Conservation (phyloP, 2,329 filamentous ascomycete genomes). For the Grosmannia penicillata region DNA sequence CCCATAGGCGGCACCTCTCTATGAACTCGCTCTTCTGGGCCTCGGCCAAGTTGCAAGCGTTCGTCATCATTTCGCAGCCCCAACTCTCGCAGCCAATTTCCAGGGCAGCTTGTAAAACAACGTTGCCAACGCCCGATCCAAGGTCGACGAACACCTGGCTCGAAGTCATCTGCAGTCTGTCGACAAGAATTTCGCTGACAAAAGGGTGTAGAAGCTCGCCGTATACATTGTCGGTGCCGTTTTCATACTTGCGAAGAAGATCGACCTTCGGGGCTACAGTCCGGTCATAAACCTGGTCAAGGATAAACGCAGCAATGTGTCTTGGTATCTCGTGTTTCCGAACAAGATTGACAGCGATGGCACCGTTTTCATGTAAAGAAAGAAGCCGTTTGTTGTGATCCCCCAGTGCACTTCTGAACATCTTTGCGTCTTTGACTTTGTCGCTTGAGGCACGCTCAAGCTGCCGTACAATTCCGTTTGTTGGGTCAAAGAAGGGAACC, state of each 20-base stretch:
- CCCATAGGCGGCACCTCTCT: constrained; percentile 81
- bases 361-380: constrained; percentile 51
- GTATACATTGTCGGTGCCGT: constrained; percentile 86
- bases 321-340: constrained; percentile 53
- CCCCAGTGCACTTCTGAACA: constrained; percentile 58
- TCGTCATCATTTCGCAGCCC: constrained; percentile 93
- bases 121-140: constrained; percentile 91
- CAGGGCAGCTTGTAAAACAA: constrained; percentile 83
- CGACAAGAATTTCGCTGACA: constrained; percentile 64
- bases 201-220: constrained; percentile 83
- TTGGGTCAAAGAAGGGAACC: constrained; percentile 53
- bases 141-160: constrained; percentile 85
- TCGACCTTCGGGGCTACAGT: constrained; percentile 85
- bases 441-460: constrained; percentile 60
- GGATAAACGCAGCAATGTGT: constrained; percentile 62
- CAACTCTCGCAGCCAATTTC: constrained; percentile 90
- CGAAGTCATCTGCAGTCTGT: constrained; percentile 62
- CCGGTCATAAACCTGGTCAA: constrained; percentile 78
- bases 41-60: constrained; percentile 69
- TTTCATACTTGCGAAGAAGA: constrained; percentile 69
- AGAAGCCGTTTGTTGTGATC: constrained; percentile 65
- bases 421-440: constrained; percentile 45
- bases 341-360: constrained; percentile 58
- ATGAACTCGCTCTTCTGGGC: constrained; percentile 71
- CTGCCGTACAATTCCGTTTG: constrained; percentile 59